Conservation (phyloP, 208 protist genomes). For the Crithidia sp. region DNA sequence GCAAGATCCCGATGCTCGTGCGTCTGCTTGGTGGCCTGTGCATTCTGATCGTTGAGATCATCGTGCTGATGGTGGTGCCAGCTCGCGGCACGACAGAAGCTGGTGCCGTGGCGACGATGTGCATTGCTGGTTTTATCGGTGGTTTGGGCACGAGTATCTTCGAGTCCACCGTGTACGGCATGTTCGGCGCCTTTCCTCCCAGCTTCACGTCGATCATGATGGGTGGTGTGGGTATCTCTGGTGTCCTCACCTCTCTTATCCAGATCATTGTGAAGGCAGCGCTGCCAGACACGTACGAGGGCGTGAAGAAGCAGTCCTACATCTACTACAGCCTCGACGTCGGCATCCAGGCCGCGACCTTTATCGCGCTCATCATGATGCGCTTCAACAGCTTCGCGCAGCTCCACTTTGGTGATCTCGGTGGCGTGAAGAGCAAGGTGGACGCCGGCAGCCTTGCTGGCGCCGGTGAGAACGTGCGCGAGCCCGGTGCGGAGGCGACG, state of each 20-base stretch:
- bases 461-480: not conserved
- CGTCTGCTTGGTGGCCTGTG: slow-evolving; percentile 47
- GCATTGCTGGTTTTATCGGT: slow-evolving; percentile 42
- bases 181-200: slow-evolving; percentile 63
- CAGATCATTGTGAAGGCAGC: slow-evolving; percentile 65
- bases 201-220: slow-evolving; percentile 70
- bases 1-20: slow-evolving; percentile 38
- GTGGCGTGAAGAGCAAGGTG: slow-evolving; percentile 25
- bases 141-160: slow-evolving; percentile 70
- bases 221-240: slow-evolving; percentile 57
- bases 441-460: slow-evolving; percentile 17
- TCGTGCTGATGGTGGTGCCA: slow-evolving; percentile 59
- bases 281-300: slow-evolving; percentile 40
- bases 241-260: slow-evolving; percentile 47
- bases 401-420: slow-evolving; percentile 36
- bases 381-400: slow-evolving; percentile 53
- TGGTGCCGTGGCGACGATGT: slow-evolving; percentile 52
- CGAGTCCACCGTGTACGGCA: slow-evolving; percentile 74
- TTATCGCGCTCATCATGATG: slow-evolving; percentile 45
- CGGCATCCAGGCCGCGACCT: slow-evolving; percentile 40
- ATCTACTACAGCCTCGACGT: slow-evolving; percentile 69
- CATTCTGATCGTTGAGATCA: slow-evolving; percentile 57
- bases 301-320: slow-evolving; percentile 42
- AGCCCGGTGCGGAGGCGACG: not conserved
- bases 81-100: slow-evolving; percentile 35